Percentiles rank a stretch among this genome's conserved stretches.
Conservation (phyloP, 1,284 basidiomycete genomes). For the Stygiomarasmius scandens region DNA sequence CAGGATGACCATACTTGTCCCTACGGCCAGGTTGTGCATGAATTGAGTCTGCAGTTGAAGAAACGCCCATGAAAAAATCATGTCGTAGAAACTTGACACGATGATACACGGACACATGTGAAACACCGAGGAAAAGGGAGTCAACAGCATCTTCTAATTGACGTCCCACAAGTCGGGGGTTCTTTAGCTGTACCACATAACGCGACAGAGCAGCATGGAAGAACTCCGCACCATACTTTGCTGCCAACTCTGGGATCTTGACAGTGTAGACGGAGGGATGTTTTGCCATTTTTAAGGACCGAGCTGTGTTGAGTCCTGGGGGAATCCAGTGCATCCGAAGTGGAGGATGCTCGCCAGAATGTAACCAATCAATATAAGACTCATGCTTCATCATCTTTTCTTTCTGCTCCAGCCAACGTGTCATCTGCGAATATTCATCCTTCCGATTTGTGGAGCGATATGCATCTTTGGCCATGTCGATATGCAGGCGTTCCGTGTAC, state of each 20-base stretch:
- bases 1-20: slow-evolving; percentile 10
- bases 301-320: slow-evolving; percentile 17
- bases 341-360: neutral
- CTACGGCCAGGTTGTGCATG: slow-evolving; percentile 20
- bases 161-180: slow-evolving; percentile 8
- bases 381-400: too few species aligned
- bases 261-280: slow-evolving; percentile 23
- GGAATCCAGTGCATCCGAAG: slow-evolving; percentile 1
- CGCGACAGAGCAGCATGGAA: slow-evolving; percentile 31
- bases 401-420: neutral
- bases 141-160: slow-evolving; percentile 7
- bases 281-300: slow-evolving; percentile 23
- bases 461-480: too few species aligned
- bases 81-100: slow-evolving; percentile 15
- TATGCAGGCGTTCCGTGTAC: too few species aligned
- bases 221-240: slow-evolving; percentile 26
- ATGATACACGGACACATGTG: neutral
- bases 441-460: too few species aligned
- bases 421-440: too few species aligned
- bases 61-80: slow-evolving; percentile 11
- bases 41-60: slow-evolving; percentile 17
- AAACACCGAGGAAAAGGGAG: too few species aligned
- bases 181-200: slow-evolving; percentile 22
- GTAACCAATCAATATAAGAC: too few species aligned
- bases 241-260: neutral